Percentiles rank a stretch among this genome's conserved stretches.
These are phyloP conservation scores for Echium plantagineum DNA, from an alignment of 257 asterid species.

Conservation along the genomic window DNA sequence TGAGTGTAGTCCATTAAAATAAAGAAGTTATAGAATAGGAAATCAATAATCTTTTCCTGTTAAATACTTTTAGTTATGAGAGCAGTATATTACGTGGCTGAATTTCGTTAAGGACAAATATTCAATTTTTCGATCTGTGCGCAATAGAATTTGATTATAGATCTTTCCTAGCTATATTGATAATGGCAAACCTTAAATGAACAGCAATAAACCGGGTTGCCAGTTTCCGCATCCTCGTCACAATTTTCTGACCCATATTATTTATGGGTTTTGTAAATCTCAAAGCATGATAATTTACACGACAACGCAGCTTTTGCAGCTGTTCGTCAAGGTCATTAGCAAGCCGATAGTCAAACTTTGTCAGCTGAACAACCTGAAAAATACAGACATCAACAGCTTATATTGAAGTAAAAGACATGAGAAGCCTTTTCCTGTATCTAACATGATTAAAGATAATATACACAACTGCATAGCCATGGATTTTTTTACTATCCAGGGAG, in stretches of 20 bases:
- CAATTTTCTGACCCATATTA: slow-evolving; percentile 71
- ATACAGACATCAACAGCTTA: slow-evolving; percentile 10
- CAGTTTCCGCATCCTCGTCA: slow-evolving; percentile 73
- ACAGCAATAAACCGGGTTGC: slow-evolving; percentile 78
- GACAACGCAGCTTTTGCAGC: slow-evolving; percentile 84
- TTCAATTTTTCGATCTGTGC: too few species aligned
- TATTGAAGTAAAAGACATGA: slow-evolving; percentile 1
- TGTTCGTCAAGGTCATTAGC: slow-evolving; percentile 79
- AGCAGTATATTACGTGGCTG: too few species aligned
- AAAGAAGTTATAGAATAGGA: too few species aligned
- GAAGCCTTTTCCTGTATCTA: neutral
- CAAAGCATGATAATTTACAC: slow-evolving; percentile 88
- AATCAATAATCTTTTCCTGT: too few species aligned
- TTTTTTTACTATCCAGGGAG: too few species aligned
- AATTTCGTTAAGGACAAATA: too few species aligned
- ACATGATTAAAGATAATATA: neutral
- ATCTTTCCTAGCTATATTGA: slow-evolving; percentile 9
- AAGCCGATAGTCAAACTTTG: slow-evolving; percentile 96
- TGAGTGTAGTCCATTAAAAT: too few species aligned
- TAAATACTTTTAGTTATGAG: too few species aligned
- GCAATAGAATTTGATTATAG: neutral
- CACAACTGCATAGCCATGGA: too few species aligned
- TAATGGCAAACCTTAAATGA: slow-evolving; percentile 69
- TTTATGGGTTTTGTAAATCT: slow-evolving; percentile 79
- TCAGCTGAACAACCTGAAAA: slow-evolving; percentile 94